phyloP scores from a whole-genome alignment of 1,284 basidiomycete species.

The Marasmius tenuissimus region DNA sequence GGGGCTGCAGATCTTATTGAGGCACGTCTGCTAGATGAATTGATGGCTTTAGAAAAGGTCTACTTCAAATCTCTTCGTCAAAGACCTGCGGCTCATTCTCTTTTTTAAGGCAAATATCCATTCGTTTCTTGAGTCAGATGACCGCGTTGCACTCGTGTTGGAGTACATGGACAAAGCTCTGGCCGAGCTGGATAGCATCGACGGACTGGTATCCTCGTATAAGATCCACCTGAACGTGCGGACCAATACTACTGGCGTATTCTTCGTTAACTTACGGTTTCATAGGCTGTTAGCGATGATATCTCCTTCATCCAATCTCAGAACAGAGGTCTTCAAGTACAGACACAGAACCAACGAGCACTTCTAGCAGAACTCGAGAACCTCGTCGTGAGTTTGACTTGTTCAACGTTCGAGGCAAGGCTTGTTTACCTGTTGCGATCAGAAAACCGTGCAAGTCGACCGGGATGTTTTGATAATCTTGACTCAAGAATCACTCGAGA shows the following conservation, averaged over 20 bases:
- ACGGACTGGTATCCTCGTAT: slow-evolving; percentile 84
- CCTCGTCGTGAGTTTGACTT: slow-evolving; percentile 61
- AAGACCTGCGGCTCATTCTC: neutral
- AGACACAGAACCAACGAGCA: slow-evolving; percentile 92
- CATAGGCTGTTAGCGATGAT: slow-evolving; percentile 89
- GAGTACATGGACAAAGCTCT: slow-evolving; percentile 88
- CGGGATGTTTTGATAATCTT: slow-evolving; percentile 74
- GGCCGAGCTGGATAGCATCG: slow-evolving; percentile 84
- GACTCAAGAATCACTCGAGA: slow-evolving; percentile 85
- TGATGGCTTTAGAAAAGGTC: slow-evolving; percentile 90
- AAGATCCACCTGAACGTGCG: slow-evolving; percentile 92
- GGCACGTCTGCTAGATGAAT: slow-evolving; percentile 80
- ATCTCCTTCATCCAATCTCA: slow-evolving; percentile 96
- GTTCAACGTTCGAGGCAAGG: neutral
- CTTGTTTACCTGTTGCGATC: slow-evolving; percentile 11
- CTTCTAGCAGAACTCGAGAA: slow-evolving; percentile 83
- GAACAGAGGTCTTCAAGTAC: slow-evolving; percentile 95
- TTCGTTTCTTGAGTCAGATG: slow-evolving; percentile 93
- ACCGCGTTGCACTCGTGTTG: slow-evolving; percentile 84
- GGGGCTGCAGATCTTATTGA: slow-evolving; percentile 90
- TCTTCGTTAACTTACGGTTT: slow-evolving; percentile 9
- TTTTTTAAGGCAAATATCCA: slow-evolving; percentile 85
- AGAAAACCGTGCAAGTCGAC: slow-evolving; percentile 95
- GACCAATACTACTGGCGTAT: slow-evolving; percentile 5
- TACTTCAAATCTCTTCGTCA: slow-evolving; percentile 4